Base-by-base conservation (phyloP, 139 green algal genomes). In the Auxenochlorella protothecoides region DNA sequence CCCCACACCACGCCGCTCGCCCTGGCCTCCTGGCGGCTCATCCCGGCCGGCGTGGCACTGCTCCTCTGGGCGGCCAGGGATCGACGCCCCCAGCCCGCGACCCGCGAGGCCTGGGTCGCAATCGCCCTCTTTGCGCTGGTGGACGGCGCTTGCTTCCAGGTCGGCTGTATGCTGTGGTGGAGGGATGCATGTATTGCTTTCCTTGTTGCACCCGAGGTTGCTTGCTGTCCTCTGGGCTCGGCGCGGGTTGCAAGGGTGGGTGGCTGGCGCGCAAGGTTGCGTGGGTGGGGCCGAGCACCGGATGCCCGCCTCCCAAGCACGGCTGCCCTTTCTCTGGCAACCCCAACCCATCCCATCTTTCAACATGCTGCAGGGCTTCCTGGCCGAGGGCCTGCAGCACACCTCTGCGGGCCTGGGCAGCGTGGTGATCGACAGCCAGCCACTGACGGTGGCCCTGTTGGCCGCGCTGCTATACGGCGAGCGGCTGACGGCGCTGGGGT, bases 401-500 rank as follows among this genome's bases (percentile, higher is more conserved):
- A 96, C 90, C 11, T 81, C 80, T 69, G 92, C 92, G 14, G 92
- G 92, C 4, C 79, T 96, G 13, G 91, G 90, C 59, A 85, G 72
- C 68, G 86, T 97, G 14, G 97, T 98, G 79, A 98, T 98, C 70
- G 94, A 98, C 85, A 95, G 86, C 3, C 94, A 98, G 82, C 94
- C 94, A 1, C 82, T 98, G 6, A 95, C 88, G 2, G 93, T 99
- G 16, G 94, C 95, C 3, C 52, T 98, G 8, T 86, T 99, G 53
- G 92, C 95, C 0, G 78, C 92, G 0, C 53, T 97, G 53, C 78
- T 99, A 7, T 97, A 96, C 76, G 91, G 92, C 13, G 95, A 99
- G 84, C 70, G 14, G 2, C 79, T 97, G 13, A 72, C 77, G 3
- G 11, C 71, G 0, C 51, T 78, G 5, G 86, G 85, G 15, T 64